phyloP scores from a whole-genome alignment of 345 rosid species.

The Excoecaria cochinchinensis region DNA sequence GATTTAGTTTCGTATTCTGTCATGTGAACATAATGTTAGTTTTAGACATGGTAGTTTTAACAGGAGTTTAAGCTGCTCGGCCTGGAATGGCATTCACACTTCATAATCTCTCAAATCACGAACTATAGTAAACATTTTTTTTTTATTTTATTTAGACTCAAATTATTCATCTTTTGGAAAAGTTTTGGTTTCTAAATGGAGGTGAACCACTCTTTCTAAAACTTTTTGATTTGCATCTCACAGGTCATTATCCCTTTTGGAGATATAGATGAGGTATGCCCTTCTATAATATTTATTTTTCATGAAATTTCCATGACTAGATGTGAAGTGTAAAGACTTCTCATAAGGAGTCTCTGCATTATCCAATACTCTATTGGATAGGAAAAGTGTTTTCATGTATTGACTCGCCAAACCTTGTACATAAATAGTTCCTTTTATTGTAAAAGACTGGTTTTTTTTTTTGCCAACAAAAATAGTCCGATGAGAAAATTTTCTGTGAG shows the following conservation, averaged over 20 bases:
- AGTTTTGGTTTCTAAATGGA: not conserved
- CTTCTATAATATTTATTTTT: constrained; percentile 17
- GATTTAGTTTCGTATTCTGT: not conserved
- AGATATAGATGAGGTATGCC: constrained; percentile 88
- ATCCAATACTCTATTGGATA: not conserved
- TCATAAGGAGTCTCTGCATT: not conserved
- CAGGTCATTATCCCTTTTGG: constrained; percentile 89
- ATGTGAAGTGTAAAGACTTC: not conserved
- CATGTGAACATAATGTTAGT: not conserved
- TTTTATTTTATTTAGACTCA: not conserved
- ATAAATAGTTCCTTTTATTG: not conserved
- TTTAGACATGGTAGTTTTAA: not conserved
- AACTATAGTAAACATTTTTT: not conserved
- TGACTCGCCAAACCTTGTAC: not conserved
- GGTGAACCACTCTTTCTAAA: not conserved
- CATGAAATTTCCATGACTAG: constrained; percentile 10
- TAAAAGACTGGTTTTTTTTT: not conserved
- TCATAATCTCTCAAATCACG: not conserved
- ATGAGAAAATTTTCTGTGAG: not conserved
- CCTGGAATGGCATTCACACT: not conserved
- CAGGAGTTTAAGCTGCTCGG: not conserved
- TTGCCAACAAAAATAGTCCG: not conserved
- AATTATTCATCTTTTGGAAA: not conserved
- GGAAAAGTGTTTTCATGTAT: not conserved
- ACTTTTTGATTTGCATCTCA: not conserved